A percentile compares a stretch with the other conserved stretches of the same genome.
Conservation (phyloP, 129 eudicot species). For the Flaveria bidentis region DNA sequence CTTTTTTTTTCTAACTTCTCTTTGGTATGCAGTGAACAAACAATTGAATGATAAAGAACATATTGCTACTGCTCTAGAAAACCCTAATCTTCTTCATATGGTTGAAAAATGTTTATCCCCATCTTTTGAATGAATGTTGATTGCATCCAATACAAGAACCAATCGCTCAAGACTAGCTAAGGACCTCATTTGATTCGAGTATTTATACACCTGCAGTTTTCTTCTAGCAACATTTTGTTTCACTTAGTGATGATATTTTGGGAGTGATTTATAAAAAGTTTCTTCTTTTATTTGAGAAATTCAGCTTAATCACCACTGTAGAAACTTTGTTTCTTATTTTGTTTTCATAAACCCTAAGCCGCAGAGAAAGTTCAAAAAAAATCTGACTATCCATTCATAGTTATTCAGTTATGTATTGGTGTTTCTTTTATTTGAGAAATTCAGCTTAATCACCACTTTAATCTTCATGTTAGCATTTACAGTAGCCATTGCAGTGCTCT, state of each 20-base stretch:
- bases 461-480: too few relatives aligned
- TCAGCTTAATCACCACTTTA: too few relatives aligned
- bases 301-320: not conserved
- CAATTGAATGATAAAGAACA: conserved; percentile 93
- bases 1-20: not conserved
- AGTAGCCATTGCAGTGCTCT: too few relatives aligned
- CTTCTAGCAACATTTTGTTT: conserved; percentile 3
- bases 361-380: too few relatives aligned
- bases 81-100: conserved; percentile 75
- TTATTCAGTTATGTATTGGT: too few relatives aligned
- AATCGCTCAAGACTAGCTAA: conserved; percentile 1
- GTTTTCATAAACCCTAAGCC: too few relatives aligned
- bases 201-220: conserved; percentile 19
- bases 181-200: not conserved
- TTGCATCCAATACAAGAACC: not conserved
- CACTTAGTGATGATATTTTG: not conserved
- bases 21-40: conserved; percentile 67
- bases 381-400: too few relatives aligned
- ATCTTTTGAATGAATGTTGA: conserved; percentile 50
- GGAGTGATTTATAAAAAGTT: not conserved
- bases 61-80: conserved; percentile 87
- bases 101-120: conserved; percentile 85
- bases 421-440: too few relatives aligned
- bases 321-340: not conserved
- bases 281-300: not conserved